Evolutionary conservation across 2,329 filamentous ascomycete species (phyloP), one percentile per base, ranked within the genome.

Genomic region (Fusarium irregulare): DNA sequence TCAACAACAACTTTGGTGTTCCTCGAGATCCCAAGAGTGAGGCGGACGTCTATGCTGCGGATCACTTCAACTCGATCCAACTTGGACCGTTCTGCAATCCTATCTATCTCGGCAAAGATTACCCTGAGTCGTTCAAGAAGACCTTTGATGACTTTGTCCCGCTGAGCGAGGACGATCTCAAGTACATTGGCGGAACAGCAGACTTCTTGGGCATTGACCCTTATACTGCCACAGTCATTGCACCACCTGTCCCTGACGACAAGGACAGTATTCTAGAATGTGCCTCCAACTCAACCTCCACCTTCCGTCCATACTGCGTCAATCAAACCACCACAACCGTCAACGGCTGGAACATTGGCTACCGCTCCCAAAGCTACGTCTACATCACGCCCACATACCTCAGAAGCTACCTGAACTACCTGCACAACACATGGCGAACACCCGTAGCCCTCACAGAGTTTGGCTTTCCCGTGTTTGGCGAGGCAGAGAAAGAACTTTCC

Each of bases 321-420:
- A 81, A 80, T 1, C 82, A 85, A 60, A 81, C 80, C 13, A 83
- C 78, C 0, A 78, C 75, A 3, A 85, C 85, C 41, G 76, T 79
- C 3, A 83, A 83, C 30, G 87, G 86, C 4, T 90, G 88, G 88
- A 80, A 86, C 68, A 86, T 89, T 50, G 88, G 88, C 21, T 88
- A 88, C 65, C 80, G 82, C 14, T 87, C 85, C 4, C 79, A 87
- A 34, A 81, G 81, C 4, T 88, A 88, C 71, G 83, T 86, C n/a
- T 88, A 89, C 76, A 84, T 86, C 34, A 86, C 88, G 0, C 88
- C 88, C 0, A 82, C 81, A 4, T 89, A 88, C 68, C 81, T 91
- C n/a, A 82, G 86, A 55, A 81, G 80, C 56, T 85, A 86, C 66
- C 79, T 88, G 7, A 84, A 80, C 68, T 90, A 89, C 71, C 77